These are phyloP conservation scores for Phytophthora citrophthora DNA, from an alignment of 352 stramenopile genomes.

Conservation along the genomic window DNA sequence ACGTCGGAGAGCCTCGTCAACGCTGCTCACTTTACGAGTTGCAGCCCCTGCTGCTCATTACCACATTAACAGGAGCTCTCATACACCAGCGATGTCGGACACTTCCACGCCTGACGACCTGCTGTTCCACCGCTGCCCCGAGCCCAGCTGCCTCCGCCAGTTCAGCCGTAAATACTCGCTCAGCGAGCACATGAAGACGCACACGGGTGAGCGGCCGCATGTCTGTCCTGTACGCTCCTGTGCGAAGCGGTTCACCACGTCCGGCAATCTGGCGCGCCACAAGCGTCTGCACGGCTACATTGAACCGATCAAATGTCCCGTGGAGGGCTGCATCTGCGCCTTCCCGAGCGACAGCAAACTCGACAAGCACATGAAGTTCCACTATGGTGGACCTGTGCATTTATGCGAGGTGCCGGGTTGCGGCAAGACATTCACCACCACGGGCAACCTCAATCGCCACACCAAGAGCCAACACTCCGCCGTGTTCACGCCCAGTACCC, in stretches of 20 bases:
- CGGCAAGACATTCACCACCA: slow-evolving; percentile 70
- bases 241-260: slow-evolving; percentile 61
- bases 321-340: slow-evolving; percentile 43
- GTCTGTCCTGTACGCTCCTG: slow-evolving; percentile 46
- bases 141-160: slow-evolving; percentile 32
- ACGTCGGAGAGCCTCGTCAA: not conserved
- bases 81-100: slow-evolving; percentile 23
- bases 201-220: slow-evolving; percentile 60
- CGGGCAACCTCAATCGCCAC: slow-evolving; percentile 61
- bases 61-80: slow-evolving; percentile 1
- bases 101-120: slow-evolving; percentile 16
- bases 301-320: slow-evolving; percentile 41
- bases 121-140: slow-evolving; percentile 34
- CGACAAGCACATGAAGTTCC: slow-evolving; percentile 67
- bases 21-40: slow-evolving; percentile 29
- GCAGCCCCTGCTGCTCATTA: slow-evolving; percentile 9
- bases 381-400: slow-evolving; percentile 48
- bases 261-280: slow-evolving; percentile 60
- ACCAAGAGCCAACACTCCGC: slow-evolving; percentile 45
- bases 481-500: slow-evolving; percentile 27
- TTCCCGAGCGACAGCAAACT: slow-evolving; percentile 57
- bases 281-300: slow-evolving; percentile 56
- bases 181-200: slow-evolving; percentile 61
- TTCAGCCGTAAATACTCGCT: slow-evolving; percentile 63
- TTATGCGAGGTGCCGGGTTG: slow-evolving; percentile 46